These are phyloP conservation scores for Tuctoria greenei DNA, from an alignment of 176 grass and related monocot genomes.

Conservation along the genomic window DNA sequence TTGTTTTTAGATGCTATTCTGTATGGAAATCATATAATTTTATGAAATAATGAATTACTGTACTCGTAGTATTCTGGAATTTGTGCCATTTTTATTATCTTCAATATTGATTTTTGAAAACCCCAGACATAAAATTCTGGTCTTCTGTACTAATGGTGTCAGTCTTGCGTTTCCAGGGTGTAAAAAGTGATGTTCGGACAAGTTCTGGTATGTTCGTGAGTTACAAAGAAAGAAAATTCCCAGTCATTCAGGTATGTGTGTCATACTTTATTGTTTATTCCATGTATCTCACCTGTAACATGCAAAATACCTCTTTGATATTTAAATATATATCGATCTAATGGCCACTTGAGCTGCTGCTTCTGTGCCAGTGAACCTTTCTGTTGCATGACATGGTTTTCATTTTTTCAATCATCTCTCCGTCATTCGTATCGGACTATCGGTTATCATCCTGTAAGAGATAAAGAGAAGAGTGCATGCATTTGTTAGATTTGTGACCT, in stretches of 20 bases:
- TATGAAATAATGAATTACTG: neutral
- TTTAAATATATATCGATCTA: neutral
- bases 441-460: conserved; percentile 7
- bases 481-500: conserved; percentile 12
- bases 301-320: neutral
- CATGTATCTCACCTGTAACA: neutral
- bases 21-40: neutral
- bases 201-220: conserved; percentile 95
- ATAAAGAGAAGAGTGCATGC: neutral
- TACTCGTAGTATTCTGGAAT: neutral
- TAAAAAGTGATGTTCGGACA: conserved; percentile 92
- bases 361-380: neutral
- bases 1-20: conserved; percentile 2
- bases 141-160: conserved; percentile 21
- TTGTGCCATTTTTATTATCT: neutral
- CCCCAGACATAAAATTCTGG: neutral
- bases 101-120: conserved; percentile 10
- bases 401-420: neutral
- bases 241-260: conserved; percentile 70
- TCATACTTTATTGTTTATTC: neutral
- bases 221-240: conserved; percentile 63
- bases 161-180: conserved; percentile 54
- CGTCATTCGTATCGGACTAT: neutral
- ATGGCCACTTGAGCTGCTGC: neutral
- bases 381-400: neutral